Evolutionary conservation across 2,329 filamentous ascomycete genomes (phyloP).

Genomic region (Acrodontium crateriforme): DNA sequence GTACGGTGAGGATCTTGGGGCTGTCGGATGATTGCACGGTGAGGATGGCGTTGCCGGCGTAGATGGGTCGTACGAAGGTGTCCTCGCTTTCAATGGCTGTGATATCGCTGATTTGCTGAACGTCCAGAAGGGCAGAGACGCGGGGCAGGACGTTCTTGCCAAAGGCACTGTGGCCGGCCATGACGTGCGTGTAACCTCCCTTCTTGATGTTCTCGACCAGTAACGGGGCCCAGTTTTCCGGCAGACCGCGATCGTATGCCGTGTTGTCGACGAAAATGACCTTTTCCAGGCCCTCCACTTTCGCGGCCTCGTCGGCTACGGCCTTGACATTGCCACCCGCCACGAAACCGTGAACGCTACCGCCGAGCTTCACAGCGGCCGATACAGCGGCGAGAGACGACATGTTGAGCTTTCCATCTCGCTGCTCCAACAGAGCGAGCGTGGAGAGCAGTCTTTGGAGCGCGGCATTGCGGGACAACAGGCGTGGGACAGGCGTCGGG

Average conservation of each 20-base stretch:
- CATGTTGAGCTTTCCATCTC: conserved; percentile 70
- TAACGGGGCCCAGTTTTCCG: conserved; percentile 88
- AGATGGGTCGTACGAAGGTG: conserved; percentile 92
- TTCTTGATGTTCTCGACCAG: conserved; percentile 95
- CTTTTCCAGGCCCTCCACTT: conserved; percentile 83
- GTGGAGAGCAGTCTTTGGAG: conserved; percentile 66
- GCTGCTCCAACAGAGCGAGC: conserved; percentile 83
- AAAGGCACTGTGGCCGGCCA: conserved; percentile 86
- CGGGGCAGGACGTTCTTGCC: conserved; percentile 90
- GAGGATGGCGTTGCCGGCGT: conserved; percentile 92
- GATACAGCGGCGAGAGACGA: conserved; percentile 75
- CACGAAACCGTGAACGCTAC: conserved; percentile 71
- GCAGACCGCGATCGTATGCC: conserved; percentile 85
- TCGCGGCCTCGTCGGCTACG: conserved; percentile 71
- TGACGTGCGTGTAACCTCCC: conserved; percentile 80
- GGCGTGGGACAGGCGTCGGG: conserved; percentile 21
- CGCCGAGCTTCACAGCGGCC: conserved; percentile 76
- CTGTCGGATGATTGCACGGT: conserved; percentile 82
- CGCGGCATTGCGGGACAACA: conserved; percentile 37
- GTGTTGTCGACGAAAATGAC: conserved; percentile 76
- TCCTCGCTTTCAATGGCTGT: conserved; percentile 76
- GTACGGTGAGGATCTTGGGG: conserved; percentile 81
- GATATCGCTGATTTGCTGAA: conserved; percentile 88
- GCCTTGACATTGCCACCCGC: conserved; percentile 65
- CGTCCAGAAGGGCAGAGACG: conserved; percentile 79